A percentile compares a stretch with the other conserved stretches of the same genome.
These are phyloP conservation scores for Talaromyces sp. DNA, from an alignment of 2,329 filamentous ascomycete species.

Conservation along the genomic window DNA sequence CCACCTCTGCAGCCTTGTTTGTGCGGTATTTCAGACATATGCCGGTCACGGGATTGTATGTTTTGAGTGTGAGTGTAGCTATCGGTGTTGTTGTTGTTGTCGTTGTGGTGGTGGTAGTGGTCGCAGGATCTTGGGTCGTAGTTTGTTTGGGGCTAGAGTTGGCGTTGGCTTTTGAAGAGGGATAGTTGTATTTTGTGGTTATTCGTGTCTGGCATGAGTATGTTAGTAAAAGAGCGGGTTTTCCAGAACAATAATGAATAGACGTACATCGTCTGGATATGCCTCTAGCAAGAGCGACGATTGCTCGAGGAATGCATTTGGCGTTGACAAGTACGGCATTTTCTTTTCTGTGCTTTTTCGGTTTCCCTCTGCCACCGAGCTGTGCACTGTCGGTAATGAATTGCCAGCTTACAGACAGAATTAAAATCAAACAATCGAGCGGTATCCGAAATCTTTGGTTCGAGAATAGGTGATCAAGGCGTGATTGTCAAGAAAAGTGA, in stretches of 20 bases:
- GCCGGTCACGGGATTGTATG: conserved; percentile 77
- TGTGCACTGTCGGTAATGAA: not conserved
- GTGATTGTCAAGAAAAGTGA: not conserved
- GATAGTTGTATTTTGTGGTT: conserved; percentile 84
- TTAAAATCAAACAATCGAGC: not conserved
- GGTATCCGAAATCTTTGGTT: not conserved
- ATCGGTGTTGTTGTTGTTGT: conserved; percentile 22
- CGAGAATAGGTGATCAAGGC: not conserved
- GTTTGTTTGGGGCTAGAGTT: not conserved
- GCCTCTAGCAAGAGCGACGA: conserved; percentile 81
- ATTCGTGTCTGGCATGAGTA: conserved; percentile 63
- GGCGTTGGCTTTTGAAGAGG: conserved; percentile 18
- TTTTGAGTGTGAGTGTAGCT: conserved; percentile 76
- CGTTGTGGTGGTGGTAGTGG: conserved; percentile 4
- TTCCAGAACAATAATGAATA: conserved; percentile 1
- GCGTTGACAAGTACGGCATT: conserved; percentile 77
- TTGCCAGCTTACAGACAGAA: not conserved
- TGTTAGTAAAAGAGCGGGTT: not conserved
- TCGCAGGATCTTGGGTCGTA: not conserved
- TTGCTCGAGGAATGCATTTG: conserved; percentile 87
- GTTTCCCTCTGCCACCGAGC: not conserved
- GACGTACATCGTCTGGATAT: conserved; percentile 71
- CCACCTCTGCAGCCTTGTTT: conserved; percentile 83
- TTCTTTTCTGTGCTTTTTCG: conserved; percentile 11
- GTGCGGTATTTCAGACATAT: conserved; percentile 86